These are phyloP conservation scores for Vinca minor DNA, from an alignment of 257 asterid species.

Conservation along the genomic window DNA sequence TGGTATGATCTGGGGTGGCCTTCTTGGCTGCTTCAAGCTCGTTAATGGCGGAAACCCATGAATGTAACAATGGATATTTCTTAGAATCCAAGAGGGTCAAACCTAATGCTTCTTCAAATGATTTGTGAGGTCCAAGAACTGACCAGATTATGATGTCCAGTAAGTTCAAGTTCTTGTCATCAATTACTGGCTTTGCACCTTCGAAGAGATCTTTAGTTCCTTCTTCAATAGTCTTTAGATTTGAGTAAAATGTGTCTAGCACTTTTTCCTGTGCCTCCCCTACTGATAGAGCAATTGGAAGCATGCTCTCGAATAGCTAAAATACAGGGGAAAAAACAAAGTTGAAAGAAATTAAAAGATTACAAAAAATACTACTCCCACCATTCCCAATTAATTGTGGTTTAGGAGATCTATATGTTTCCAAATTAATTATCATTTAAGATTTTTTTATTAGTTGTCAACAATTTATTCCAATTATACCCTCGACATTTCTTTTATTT, in stretches of 20 bases:
- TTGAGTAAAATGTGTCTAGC: not conserved
- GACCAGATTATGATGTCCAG: not conserved
- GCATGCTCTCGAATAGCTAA: not conserved
- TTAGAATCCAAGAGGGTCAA: not conserved
- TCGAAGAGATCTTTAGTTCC: not conserved
- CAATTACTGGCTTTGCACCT: not conserved
- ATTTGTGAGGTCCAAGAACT: not conserved
- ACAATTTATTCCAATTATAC: too few species aligned
- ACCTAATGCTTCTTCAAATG: too few species aligned
- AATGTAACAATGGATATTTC: not conserved
- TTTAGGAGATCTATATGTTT: too few species aligned
- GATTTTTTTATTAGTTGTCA: too few species aligned
- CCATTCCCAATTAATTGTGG: too few species aligned
- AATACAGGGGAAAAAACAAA: not conserved
- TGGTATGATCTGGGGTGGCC: not conserved
- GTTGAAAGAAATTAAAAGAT: too few species aligned
- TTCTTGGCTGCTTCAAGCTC: not conserved
- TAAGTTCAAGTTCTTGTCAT: not conserved
- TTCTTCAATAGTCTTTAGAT: not conserved
- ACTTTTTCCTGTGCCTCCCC: not conserved
- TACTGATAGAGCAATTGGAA: not conserved
- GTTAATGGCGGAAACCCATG: not conserved
- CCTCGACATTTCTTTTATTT: too few species aligned
- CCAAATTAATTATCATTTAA: too few species aligned
- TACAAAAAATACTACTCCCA: too few species aligned